Base-by-base conservation (phyloP, 805 yeast genomes). In the Sugiyamaella chiloensis region DNA sequence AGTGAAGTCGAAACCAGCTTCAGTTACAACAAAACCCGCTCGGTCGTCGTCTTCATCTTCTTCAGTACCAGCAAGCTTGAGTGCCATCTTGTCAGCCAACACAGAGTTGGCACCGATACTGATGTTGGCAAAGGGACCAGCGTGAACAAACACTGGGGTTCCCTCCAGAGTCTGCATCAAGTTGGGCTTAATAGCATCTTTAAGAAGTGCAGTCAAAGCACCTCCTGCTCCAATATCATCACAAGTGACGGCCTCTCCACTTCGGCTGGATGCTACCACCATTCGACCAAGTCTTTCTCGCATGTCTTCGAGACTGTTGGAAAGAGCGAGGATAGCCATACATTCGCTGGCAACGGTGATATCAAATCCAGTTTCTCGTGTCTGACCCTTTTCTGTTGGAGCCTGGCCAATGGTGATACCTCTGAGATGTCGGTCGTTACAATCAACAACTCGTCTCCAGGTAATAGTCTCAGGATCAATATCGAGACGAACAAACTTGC, bases 131-230 rank as follows among this genome's bases (percentile, higher is more conserved):
- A 91, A 91, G 27, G 98, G 98, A 56, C 98, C 98, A 29, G 98
- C 97, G 64, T 91, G 98, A n/a, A 91, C 96, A 62, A 91, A 82
- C 17, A 91, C 98, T 8, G 98, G 98, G 4, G 97, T 89, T 52
- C 98, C 98, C 69, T 91, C 97, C 54, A 91, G 78, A 47, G 96
- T 86, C 71, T 91, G 98, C 98, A 91, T 91, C 66, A 91, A 69
- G 67, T 87, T 91, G 57, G 98, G 98, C 71, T 90, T 90, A 64
- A 91, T 81, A 20, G 98, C 96, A 65, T 91, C 97, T 71, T 88
- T 90, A 76, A 91, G 75, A 58, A 91, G 74, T 5, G 98, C 97
- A 43, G 96, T 83, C 57, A 91, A 71, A 26, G 98, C 98, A 61
- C 98, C 98, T 24, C 96, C 96, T 66, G 85, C 81, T 21, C 97